A percentile compares a stretch with the other conserved stretches of the same genome.
phyloP scores from a whole-genome alignment of 1,284 basidiomycete species.

The Ustilago tritici region DNA sequence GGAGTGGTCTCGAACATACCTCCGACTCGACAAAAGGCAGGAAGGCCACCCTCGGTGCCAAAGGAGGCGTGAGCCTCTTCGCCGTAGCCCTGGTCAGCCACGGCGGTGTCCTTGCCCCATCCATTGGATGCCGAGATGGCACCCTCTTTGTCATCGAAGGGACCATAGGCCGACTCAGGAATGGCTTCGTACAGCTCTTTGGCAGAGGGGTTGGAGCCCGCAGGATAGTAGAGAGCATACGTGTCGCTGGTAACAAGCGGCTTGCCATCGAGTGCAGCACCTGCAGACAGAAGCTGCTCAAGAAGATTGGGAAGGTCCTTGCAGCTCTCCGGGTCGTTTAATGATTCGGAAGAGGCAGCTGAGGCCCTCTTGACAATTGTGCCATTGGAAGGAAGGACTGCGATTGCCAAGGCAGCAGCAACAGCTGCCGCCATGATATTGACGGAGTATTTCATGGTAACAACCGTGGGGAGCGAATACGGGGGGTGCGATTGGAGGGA shows the following conservation, averaged over 20 bases:
- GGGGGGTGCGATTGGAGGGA: background rate
- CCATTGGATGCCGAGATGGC: conserved; percentile 30
- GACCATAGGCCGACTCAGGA: conserved; percentile 18
- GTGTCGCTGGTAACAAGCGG: conserved; percentile 12
- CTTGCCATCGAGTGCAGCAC: conserved; percentile 2
- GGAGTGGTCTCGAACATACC: conserved; percentile 33
- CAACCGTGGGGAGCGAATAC: background rate
- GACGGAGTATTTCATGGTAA: conserved; percentile 9
- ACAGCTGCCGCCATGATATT: background rate
- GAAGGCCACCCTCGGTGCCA: conserved; percentile 31
- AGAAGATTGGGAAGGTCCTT: conserved; percentile 23
- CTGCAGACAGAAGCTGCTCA: conserved; percentile 23
- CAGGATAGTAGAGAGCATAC: conserved; percentile 25
- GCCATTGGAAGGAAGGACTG: background rate
- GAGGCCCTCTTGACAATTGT: conserved; percentile 7
- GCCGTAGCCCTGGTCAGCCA: conserved; percentile 46
- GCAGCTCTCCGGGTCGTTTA: conserved; percentile 20
- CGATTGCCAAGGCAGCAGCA: conserved; percentile 1
- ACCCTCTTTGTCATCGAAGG: conserved; percentile 29
- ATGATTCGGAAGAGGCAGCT: background rate
- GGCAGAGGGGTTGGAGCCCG: conserved; percentile 38
- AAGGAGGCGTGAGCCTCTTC: conserved; percentile 8
- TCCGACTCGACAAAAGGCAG: conserved; percentile 54
- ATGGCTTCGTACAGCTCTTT: conserved; percentile 33
- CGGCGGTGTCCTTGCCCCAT: conserved; percentile 27